Evolutionary conservation across 2,329 filamentous ascomycete species (phyloP), one percentile per base, ranked within the genome.

Genomic region (Colletotrichum lindemuthianum): DNA sequence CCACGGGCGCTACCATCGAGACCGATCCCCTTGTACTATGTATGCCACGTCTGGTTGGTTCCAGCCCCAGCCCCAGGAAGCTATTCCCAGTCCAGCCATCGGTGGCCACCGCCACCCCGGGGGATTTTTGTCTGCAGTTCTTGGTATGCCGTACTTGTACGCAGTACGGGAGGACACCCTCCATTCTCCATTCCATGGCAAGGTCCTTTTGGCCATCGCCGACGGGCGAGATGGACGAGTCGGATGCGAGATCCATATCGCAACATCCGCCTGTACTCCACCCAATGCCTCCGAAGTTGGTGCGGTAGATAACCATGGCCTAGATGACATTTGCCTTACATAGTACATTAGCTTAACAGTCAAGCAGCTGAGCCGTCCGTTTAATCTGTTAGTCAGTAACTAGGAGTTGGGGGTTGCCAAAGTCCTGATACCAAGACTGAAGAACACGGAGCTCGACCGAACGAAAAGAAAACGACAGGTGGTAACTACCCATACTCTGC

Each of bases 71-170:
- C 40, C 24, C 24, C 11, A 16, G n/a, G 47, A 56, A 34, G 34
- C 58, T 24, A 63, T 61, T 40, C 63, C 63, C 36, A 11, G 63
- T 61, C 48, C 32, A 54, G 58, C 16, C 44, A 40, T 9, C 15
- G 16, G 15, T 33, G 52, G 41, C 49, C 33, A 44, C 11, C 53
- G 40, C 43, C 53, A 64, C 34, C 63, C 63, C 53, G 53, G 63
- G 60, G 63, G 59, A 66, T 64, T 66, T 66, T 66, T 66, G 63
- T 64, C 50, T 59, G 63, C 63, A 66, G 59, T 58, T 55, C 63
- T 66, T 66, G 63, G 63, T 61, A 61, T 24, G 24, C 24, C 24
- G 24, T 24, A 24, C 24, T 3, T 24, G 5, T 5, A 24, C 24
- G 24, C 24, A 24, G 24, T 3, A 24, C 24, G 24, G 24, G 24